These are phyloP conservation scores for Melaleuca alternifolia DNA, from an alignment of 345 rosid species.

Conservation along the genomic window DNA sequence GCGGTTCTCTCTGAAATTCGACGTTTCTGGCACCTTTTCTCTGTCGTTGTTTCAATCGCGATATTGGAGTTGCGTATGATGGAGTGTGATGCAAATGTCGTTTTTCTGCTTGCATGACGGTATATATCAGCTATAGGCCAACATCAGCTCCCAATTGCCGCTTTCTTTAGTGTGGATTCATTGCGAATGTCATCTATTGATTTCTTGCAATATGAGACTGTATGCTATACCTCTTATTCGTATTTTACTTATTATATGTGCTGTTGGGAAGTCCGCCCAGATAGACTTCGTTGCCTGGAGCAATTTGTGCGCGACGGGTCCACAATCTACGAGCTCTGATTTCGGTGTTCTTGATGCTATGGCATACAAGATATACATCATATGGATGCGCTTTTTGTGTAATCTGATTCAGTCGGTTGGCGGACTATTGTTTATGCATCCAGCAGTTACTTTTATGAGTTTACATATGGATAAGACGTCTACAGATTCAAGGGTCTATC, in stretches of 20 bases:
- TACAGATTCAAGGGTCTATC: neutral
- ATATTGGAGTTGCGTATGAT: neutral
- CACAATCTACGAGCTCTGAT: neutral
- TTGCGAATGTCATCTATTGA: neutral
- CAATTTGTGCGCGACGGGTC: neutral
- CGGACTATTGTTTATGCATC: neutral
- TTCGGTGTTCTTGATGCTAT: neutral
- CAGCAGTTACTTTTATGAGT: neutral
- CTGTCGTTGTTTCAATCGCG: neutral
- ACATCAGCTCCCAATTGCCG: neutral
- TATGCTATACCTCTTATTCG: neutral
- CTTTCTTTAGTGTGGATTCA: neutral
- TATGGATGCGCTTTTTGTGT: neutral
- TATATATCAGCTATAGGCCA: neutral
- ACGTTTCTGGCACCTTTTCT: neutral
- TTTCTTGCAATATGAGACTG: neutral
- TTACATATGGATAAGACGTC: neutral
- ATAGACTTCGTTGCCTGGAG: neutral
- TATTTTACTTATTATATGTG: neutral
- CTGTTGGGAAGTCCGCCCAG: neutral
- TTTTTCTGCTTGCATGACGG: neutral
- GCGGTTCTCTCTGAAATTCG: neutral
- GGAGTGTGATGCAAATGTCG: neutral
- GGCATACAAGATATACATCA: neutral
- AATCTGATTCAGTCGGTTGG: neutral